Evolutionary conservation across 495 filamentous ascomycete genomes (phyloP).

Genomic region (Penicillium canescens): DNA sequence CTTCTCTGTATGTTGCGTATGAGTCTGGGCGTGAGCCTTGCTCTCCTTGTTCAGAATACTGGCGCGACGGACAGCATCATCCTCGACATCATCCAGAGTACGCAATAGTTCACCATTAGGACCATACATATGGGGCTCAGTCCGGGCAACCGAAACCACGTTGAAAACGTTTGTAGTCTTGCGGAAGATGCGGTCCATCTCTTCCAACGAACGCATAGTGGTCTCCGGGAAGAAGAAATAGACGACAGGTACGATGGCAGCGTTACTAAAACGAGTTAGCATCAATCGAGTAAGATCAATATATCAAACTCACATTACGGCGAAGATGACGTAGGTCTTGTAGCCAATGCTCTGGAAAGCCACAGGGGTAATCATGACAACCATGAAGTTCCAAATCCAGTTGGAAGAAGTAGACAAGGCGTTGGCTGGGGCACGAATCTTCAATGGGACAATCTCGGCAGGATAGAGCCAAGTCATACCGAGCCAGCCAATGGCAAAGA

Average conservation of each 20-base stretch:
- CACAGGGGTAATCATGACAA: constrained; percentile 66
- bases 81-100: constrained; percentile 36
- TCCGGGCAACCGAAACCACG: constrained; percentile 58
- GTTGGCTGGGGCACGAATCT: constrained; percentile 67
- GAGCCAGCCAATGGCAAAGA: constrained; percentile 76
- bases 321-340: constrained; percentile 70
- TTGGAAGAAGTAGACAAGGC: constrained; percentile 64
- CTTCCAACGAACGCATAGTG: constrained; percentile 69
- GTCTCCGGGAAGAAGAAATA: constrained; percentile 82
- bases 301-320: constrained; percentile 46
- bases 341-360: constrained; percentile 62
- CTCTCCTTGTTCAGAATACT: constrained; percentile 25
- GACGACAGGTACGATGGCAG: constrained; percentile 64
- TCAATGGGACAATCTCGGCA: constrained; percentile 65
- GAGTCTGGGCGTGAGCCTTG: constrained; percentile 6
- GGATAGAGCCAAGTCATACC: constrained; percentile 75
- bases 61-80: constrained; percentile 35
- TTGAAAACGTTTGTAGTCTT: constrained; percentile 56
- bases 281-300: not conserved
- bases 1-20: constrained; percentile 28
- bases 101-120: constrained; percentile 65
- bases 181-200: constrained; percentile 76
- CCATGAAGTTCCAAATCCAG: constrained; percentile 62
- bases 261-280: constrained; percentile 51
- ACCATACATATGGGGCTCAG: constrained; percentile 68